Evolutionary conservation across 1,284 basidiomycete genomes (phyloP).

Genomic region (Vanrija sp.): DNA sequence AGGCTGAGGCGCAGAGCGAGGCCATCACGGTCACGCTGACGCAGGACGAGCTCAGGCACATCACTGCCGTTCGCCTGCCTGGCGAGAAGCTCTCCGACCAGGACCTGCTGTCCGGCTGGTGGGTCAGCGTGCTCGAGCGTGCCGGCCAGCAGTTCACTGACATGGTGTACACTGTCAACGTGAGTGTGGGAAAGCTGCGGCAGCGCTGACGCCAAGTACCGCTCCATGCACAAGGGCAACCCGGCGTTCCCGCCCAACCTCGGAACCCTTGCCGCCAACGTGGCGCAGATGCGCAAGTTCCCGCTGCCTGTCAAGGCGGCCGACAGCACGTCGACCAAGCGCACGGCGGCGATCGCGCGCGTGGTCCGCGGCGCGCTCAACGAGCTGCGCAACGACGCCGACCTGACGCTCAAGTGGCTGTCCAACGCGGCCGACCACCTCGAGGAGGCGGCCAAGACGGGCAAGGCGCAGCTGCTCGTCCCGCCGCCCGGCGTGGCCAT

Average conservation of each 20-base stretch:
- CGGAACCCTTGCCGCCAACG: constrained; percentile 24
- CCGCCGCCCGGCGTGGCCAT: constrained; percentile 16
- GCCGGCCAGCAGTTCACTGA: constrained; percentile 16
- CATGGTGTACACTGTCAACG: constrained; percentile 24
- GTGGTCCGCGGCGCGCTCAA: constrained; percentile 10
- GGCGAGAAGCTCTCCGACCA: constrained; percentile 16
- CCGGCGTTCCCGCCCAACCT: constrained; percentile 25
- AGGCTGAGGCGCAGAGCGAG: constrained; percentile 2
- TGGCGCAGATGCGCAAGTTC: constrained; percentile 28
- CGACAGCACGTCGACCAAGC: neutral
- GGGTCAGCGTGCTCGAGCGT: constrained; percentile 21
- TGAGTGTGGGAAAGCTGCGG: constrained; percentile 6
- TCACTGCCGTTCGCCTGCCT: constrained; percentile 3
- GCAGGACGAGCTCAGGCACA: constrained; percentile 13
- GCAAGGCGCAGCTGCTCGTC: constrained; percentile 18
- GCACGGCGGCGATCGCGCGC: constrained; percentile 11
- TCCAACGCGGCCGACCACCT: constrained; percentile 15
- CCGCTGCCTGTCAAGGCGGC: constrained; percentile 4
- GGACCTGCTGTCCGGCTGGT: constrained; percentile 27
- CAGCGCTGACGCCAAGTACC: constrained; percentile 18
- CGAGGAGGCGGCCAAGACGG: constrained; percentile 11
- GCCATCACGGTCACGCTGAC: constrained; percentile 11
- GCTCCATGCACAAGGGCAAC: constrained; percentile 19
- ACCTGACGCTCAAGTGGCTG: constrained; percentile 15
- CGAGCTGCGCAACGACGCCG: constrained; percentile 15